Base-by-base conservation (phyloP, 345 rosid species). In the Eucalyptus marginata region DNA sequence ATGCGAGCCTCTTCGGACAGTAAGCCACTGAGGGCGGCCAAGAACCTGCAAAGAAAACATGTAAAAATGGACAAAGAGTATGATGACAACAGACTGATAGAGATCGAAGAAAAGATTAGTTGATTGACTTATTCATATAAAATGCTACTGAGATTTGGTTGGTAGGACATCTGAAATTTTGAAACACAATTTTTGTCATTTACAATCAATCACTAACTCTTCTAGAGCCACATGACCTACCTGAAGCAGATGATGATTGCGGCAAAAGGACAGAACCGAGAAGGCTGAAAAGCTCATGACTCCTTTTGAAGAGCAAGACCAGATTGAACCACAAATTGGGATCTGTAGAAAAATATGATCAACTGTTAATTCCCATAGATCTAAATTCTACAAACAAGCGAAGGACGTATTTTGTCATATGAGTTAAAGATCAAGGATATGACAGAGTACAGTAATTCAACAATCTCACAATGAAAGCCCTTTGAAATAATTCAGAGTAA, bases 21-120 rank as follows among this genome's bases (percentile, higher is more conserved):
- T 96, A 52, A 97, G 95, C 99, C 98, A 97, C 80, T 95, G 99
- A 49, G 99, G 99, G 46, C 96, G 94, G 56, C 99, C 99, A 90
- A 95, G 92, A 87, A 96, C 92, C 99, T 97, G 92, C 86, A 91
- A 62, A 49, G 66, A 11, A 16, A 90, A 7, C 46, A 36, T 13
- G 86, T 79, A 51, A 71, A 1, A 14, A n/a, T 33, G 54, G 18
- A 33, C 10, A 62, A 11, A 29, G 33, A 15, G n/a, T 7, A 20
- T 44, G 31, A 71, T 46, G 84, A 62, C 4, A 33, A 85, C 2
- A 8, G 29, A 81, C 8, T 40, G 86, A 9, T 10, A 81, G 50
- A 64, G 36, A 31, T n/a, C 0, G 71, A 50, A 27, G 79, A 43
- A 58, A 54, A 66, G 79, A 87, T 50, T 40, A 24, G 29, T 47